Base-by-base conservation (phyloP, 805 yeast genomes). In the Groenewaldozyma salmanticensis region DNA sequence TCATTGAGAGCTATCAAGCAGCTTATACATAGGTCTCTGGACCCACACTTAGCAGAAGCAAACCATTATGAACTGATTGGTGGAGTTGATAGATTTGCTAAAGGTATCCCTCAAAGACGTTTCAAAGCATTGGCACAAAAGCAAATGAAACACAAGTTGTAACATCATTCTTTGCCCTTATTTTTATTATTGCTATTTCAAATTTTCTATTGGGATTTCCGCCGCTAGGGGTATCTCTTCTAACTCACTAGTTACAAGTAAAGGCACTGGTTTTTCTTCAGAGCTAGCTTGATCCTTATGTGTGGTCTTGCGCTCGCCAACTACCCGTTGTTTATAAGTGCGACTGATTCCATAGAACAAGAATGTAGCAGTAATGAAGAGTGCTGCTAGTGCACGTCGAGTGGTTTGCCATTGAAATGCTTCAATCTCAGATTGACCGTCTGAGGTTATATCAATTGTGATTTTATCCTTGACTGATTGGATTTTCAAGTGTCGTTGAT, bases 401-500 rank as follows among this genome's bases (percentile, higher is more conserved):
- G 96, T 87, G 35, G 90, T 76, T 54, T 85, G 86, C 98, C 98
- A 90, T 52, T 97, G 70, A 46, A 90, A 68, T 44, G 79, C 76
- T 61, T 90, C 98, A 43, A 86, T 83, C 42, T 86, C 92, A 0
- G 92, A 79, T 55, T 85, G 76, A 57, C 87, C 73, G 5, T 84
- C 92, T 27, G 92, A 78, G 46, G 79, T 76, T 50, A 92, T 70
- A 50, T 82, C 82, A 3, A 92, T 82, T 19, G 83, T 75, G 44
- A 90, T 88, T 50, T 85, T 79, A 61, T 86, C 87, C 50, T 82
- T 79, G 35, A 90, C 71, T 53, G 83, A 95, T 54, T 85, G 94
- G 40, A 87, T 76, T 47, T 74, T 72, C 47, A 83, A 64, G 55
- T 79, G 77, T 33, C 84, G 70, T 34, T 70, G 66, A 52, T 80